These are phyloP conservation scores for Magnusiomyces clavatus DNA, from an alignment of 1,139 yeast species.

Conservation along the genomic window DNA sequence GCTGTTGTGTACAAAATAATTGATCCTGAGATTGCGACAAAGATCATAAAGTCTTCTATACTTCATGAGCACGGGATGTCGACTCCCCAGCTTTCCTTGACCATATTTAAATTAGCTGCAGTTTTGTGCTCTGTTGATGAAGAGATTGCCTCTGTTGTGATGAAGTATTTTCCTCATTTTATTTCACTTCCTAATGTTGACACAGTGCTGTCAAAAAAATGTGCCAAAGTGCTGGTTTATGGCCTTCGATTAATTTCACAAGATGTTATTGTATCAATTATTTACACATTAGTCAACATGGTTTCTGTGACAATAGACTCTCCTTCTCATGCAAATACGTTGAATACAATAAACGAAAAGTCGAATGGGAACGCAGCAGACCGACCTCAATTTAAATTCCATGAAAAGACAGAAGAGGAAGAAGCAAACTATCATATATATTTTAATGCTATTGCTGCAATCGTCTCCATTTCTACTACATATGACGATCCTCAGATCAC, in stretches of 20 bases:
- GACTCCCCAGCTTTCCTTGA: conserved; percentile 36
- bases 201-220: conserved; percentile 23
- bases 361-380: conserved; percentile 1
- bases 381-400: not conserved
- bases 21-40: conserved; percentile 29
- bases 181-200: conserved; percentile 37
- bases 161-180: conserved; percentile 31
- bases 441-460: conserved; percentile 55
- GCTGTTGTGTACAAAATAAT: conserved; percentile 30
- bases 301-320: conserved; percentile 48
- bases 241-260: conserved; percentile 49
- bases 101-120: conserved; percentile 49
- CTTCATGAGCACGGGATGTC: conserved; percentile 26
- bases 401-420: not conserved
- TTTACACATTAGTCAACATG: conserved; percentile 75
- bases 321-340: conserved; percentile 24
- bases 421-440: conserved; percentile 7
- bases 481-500: conserved; percentile 71
- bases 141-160: conserved; percentile 26
- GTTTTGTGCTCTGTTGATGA: conserved; percentile 42
- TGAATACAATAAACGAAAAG: conserved; percentile 24
- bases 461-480: conserved; percentile 60
- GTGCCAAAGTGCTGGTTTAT: conserved; percentile 36
- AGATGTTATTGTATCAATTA: conserved; percentile 78
- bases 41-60: conserved; percentile 32